A percentile compares a stretch with the other conserved stretches of the same genome.
phyloP scores from a whole-genome alignment of 164 flowering plant species.

The Liriodendron chinense region DNA sequence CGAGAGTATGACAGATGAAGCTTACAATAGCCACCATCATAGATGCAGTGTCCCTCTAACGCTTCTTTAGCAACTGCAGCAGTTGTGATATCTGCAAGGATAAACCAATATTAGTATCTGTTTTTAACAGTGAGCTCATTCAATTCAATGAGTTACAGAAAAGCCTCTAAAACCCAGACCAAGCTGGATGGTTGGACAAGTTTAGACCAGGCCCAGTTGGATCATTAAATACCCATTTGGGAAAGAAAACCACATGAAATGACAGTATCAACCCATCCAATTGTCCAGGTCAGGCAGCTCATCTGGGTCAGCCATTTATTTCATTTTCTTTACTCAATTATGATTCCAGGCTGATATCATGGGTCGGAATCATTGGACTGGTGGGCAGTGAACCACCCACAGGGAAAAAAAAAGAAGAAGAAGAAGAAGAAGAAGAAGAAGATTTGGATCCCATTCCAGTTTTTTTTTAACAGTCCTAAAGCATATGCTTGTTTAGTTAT shows the following conservation, averaged over 20 bases:
- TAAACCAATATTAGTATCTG: neutral
- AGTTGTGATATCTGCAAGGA: slow-evolving; percentile 54
- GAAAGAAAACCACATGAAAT: too few species aligned
- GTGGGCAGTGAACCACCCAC: too few species aligned
- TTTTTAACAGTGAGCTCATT: neutral
- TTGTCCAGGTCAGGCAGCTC: neutral
- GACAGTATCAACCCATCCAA: neutral
- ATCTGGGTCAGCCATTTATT: neutral
- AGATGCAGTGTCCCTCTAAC: slow-evolving; percentile 93
- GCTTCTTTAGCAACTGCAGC: slow-evolving; percentile 81
- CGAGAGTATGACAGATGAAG: slow-evolving; percentile 99
- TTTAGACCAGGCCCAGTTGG: too few species aligned
- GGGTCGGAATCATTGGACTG: too few species aligned
- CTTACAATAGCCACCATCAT: slow-evolving; percentile 99
- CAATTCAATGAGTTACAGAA: neutral
- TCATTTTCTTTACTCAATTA: neutral
- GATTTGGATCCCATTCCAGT: too few species aligned
- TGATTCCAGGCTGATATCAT: too few species aligned
- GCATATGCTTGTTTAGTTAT: too few species aligned
- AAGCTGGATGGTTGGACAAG: neutral
- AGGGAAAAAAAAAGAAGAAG: too few species aligned
- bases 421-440: too few species aligned
- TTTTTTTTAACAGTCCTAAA: too few species aligned
- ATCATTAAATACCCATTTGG: too few species aligned
- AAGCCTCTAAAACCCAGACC: neutral